These are phyloP conservation scores for Trichoderma sp. DNA, from an alignment of 2,329 filamentous ascomycete species.

Conservation along the genomic window DNA sequence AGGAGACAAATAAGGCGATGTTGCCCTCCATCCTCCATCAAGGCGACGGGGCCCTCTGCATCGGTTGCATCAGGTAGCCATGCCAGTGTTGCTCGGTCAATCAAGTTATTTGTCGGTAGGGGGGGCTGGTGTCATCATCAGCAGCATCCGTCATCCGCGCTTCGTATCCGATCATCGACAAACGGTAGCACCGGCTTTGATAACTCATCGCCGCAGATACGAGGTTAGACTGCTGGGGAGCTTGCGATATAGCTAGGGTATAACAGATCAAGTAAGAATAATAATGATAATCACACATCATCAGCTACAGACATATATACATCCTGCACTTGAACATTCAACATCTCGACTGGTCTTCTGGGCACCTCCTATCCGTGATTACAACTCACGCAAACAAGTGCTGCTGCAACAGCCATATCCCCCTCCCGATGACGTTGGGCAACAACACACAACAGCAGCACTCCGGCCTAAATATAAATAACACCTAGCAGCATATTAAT, in stretches of 20 bases:
- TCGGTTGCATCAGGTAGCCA: not conserved
- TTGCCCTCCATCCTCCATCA: conserved; percentile 16
- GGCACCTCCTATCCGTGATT: not conserved
- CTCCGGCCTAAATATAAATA: conserved; percentile 7
- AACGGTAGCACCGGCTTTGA: not conserved
- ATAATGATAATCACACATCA: not conserved
- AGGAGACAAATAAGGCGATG: not conserved
- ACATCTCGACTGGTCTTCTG: no score
- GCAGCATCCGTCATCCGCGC: not conserved
- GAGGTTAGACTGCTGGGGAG: not conserved
- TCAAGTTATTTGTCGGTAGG: conserved; percentile 9
- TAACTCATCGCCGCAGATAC: not conserved
- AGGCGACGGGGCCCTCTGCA: not conserved
- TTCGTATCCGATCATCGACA: not conserved
- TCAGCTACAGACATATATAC: not conserved
- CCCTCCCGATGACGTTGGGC: conserved; percentile 12
- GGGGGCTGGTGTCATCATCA: conserved; percentile 17
- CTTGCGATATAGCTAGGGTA: not conserved
- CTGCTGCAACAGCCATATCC: not conserved
- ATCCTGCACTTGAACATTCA: not conserved
- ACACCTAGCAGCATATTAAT: not conserved
- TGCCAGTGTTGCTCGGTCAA: not conserved
- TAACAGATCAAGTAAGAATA: no score
- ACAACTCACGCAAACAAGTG: not conserved
- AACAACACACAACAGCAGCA: conserved; percentile 12